Conservation (phyloP, 139 green algal genomes). For the Dunaliella primolecta region DNA sequence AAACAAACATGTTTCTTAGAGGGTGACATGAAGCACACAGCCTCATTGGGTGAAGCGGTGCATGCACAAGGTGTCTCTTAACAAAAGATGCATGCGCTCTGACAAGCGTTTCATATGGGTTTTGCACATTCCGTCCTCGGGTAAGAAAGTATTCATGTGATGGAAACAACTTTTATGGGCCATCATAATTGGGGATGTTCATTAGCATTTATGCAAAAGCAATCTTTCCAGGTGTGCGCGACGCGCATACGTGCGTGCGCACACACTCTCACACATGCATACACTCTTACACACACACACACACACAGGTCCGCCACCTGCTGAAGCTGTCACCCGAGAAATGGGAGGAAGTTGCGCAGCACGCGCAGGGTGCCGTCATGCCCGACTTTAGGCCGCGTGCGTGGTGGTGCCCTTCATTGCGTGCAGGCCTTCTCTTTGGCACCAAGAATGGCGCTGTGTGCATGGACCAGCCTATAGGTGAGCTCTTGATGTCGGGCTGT, state of each 20-base stretch:
- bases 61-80: too few relatives aligned
- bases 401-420: constrained; percentile 46
- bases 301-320: constrained; percentile 46
- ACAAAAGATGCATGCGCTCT: too few relatives aligned
- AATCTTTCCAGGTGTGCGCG: too few relatives aligned
- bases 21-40: too few relatives aligned
- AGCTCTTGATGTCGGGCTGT: background rate
- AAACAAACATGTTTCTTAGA: too few relatives aligned
- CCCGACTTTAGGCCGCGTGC: constrained; percentile 55
- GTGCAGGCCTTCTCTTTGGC: constrained; percentile 46
- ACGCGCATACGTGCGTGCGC: background rate
- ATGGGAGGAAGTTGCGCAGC: constrained; percentile 58
- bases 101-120: too few relatives aligned
- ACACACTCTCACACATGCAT: background rate
- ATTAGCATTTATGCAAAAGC: too few relatives aligned
- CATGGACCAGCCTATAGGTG: constrained; percentile 52
- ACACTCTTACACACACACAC: background rate
- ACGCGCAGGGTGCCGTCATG: constrained; percentile 47
- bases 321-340: constrained; percentile 64
- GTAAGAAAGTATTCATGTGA: too few relatives aligned
- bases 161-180: too few relatives aligned
- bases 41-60: too few relatives aligned
- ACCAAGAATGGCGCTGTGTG: constrained; percentile 55
- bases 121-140: too few relatives aligned
- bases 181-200: too few relatives aligned